Evolutionary conservation across 192 early-diverging fungal genomes (phyloP).

Genomic region (Coemansia sp.): DNA sequence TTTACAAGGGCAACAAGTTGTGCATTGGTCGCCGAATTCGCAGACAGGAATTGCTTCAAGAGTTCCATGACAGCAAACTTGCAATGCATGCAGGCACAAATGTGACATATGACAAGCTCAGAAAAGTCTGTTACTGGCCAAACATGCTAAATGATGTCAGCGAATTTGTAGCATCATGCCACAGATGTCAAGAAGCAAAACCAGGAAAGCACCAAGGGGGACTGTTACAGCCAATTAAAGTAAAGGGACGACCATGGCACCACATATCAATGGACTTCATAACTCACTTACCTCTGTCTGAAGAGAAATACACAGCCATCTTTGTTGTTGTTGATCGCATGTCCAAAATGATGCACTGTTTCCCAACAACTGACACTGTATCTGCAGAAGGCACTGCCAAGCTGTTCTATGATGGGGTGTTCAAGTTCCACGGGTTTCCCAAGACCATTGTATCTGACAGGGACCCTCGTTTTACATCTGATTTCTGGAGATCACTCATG

Average conservation of each 20-base stretch:
- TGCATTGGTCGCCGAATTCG: conserved; percentile 1
- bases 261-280: conserved; percentile 31
- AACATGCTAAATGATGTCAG: conserved; percentile 8
- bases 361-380: conserved; percentile 2
- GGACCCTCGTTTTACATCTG: conserved; percentile 21
- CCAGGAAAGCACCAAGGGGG: background rate
- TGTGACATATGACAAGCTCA: conserved; percentile 9
- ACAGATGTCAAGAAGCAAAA: conserved; percentile 10
- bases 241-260: conserved; percentile 5
- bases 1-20: background rate
- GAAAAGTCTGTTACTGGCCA: conserved; percentile 7
- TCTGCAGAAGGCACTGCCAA: conserved; percentile 12
- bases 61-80: conserved; percentile 20
- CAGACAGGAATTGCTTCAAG: background rate
- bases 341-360: conserved; percentile 12
- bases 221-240: background rate
- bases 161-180: conserved; percentile 7
- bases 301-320: conserved; percentile 7
- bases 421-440: conserved; percentile 18
- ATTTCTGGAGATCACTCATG: conserved; percentile 10
- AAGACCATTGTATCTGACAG: conserved; percentile 20
- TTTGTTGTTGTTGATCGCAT: conserved; percentile 15
- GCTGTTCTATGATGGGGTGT: conserved; percentile 8
- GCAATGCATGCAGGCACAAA: conserved; percentile 11
- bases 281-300: conserved; percentile 6